Evolutionary conservation across 768 basidiomycete genomes (phyloP).

Genomic region (Phallus indusiatus): DNA sequence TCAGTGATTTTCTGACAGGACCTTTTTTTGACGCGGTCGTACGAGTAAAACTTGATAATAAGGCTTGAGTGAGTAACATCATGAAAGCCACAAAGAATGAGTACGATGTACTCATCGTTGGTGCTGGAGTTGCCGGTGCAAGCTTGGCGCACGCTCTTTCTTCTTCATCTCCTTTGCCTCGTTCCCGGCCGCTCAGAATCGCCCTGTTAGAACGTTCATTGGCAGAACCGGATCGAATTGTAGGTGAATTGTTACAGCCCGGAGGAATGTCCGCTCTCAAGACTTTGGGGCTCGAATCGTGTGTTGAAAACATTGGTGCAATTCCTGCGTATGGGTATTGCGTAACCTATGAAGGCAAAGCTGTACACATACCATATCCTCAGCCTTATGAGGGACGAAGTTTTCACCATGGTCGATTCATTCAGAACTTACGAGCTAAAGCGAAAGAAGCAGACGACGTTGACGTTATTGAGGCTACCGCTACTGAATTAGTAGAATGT

Average conservation of each 20-base stretch:
- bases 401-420: slow-evolving; percentile 92
- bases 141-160: slow-evolving; percentile 83
- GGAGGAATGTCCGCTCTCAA: slow-evolving; percentile 73
- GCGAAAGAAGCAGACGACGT: slow-evolving; percentile 55
- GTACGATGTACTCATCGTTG: slow-evolving; percentile 83
- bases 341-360: slow-evolving; percentile 54
- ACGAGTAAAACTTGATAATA: background rate
- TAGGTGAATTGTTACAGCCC: slow-evolving; percentile 94
- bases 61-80: background rate
- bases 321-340: slow-evolving; percentile 80
- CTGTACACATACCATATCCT: slow-evolving; percentile 88
- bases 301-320: slow-evolving; percentile 83
- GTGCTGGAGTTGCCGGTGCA: slow-evolving; percentile 84
- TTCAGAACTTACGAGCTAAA: slow-evolving; percentile 65
- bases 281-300: slow-evolving; percentile 64
- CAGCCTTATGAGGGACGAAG: slow-evolving; percentile 59
- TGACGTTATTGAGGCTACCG: slow-evolving; percentile 79
- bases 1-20: no score
- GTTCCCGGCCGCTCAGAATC: slow-evolving; percentile 50
- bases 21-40: background rate
- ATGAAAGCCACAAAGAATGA: slow-evolving; percentile 6
- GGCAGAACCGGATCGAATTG: slow-evolving; percentile 90
- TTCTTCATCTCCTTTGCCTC: slow-evolving; percentile 24
- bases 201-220: slow-evolving; percentile 87
- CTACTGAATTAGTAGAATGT: slow-evolving; percentile 62